A percentile compares a stretch with the other conserved stretches of the same genome.
phyloP scores from a whole-genome alignment of 2,329 filamentous ascomycete species.

The Trichophyton benhamiae region DNA sequence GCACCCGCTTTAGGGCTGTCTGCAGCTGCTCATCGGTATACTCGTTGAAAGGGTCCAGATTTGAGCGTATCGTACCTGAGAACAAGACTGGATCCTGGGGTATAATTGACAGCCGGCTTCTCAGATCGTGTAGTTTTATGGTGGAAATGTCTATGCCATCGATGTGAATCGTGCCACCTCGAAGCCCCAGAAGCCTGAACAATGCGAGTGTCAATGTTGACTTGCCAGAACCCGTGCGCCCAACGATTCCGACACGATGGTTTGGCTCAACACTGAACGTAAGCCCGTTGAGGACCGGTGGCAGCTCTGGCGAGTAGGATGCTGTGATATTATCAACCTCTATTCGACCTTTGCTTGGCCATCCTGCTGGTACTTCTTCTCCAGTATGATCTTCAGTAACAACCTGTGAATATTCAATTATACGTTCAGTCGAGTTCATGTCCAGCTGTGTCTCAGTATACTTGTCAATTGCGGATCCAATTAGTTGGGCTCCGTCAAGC shows the following conservation, averaged over 20 bases:
- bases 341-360: conserved; percentile 4
- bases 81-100: conserved; percentile 95
- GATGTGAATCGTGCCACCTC: conserved; percentile 44
- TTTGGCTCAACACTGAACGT: conserved; percentile 73
- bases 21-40: conserved; percentile 95
- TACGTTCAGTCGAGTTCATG: conserved; percentile 5
- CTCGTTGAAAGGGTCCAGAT: conserved; percentile 83
- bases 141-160: conserved; percentile 77
- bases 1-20: conserved; percentile 53
- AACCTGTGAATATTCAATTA: conserved; percentile 3
- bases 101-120: conserved; percentile 84
- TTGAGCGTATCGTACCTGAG: conserved; percentile 82
- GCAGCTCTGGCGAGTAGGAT: conserved; percentile 75
- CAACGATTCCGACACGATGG: conserved; percentile 92
- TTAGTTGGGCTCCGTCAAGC: background rate
- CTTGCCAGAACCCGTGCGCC: conserved; percentile 88
- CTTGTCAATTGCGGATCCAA: background rate
- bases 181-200: conserved; percentile 91
- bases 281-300: conserved; percentile 83
- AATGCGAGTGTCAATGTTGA: conserved; percentile 82
- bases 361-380: background rate
- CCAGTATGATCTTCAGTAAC: background rate
- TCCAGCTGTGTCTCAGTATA: conserved; percentile 1
- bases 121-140: conserved; percentile 78
- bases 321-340: conserved; percentile 76